These are phyloP conservation scores for Triangularia setosa DNA, from an alignment of 2,329 filamentous ascomycete species.

Conservation along the genomic window DNA sequence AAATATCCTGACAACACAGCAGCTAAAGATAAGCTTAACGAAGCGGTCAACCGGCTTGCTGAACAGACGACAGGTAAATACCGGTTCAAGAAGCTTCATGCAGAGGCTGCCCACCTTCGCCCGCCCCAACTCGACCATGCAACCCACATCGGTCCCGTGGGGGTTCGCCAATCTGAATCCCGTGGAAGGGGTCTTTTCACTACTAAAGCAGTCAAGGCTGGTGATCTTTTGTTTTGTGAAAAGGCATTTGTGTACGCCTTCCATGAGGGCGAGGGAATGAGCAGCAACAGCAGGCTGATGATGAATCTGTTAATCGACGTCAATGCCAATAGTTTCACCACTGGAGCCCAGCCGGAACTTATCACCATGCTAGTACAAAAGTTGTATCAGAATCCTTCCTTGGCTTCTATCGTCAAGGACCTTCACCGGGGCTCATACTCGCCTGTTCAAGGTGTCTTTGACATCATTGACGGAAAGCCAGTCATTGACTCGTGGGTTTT, in stretches of 20 bases:
- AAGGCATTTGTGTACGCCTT: constrained; percentile 49
- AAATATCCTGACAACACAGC: constrained; percentile 34
- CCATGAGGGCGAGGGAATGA: constrained; percentile 21
- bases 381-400: constrained; percentile 11
- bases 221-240: constrained; percentile 52
- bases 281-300: background rate
- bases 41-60: constrained; percentile 30
- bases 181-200: constrained; percentile 51
- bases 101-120: constrained; percentile 27
- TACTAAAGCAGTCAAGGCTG: constrained; percentile 42
- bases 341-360: constrained; percentile 37
- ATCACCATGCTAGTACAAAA: constrained; percentile 10
- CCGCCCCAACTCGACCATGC: constrained; percentile 45
- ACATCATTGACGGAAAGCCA: constrained; percentile 2
- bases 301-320: constrained; percentile 36
- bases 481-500: constrained; percentile 26
- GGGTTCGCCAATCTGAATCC: background rate
- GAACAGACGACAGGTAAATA: constrained; percentile 41
- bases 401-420: constrained; percentile 1
- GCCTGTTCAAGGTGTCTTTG: constrained; percentile 30
- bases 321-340: constrained; percentile 28
- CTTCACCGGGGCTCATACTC: constrained; percentile 36
- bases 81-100: constrained; percentile 35
- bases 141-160: constrained; percentile 37
- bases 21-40: constrained; percentile 30